Base-by-base conservation (phyloP, 805 yeast genomes). In the Candida krabiensis region DNA sequence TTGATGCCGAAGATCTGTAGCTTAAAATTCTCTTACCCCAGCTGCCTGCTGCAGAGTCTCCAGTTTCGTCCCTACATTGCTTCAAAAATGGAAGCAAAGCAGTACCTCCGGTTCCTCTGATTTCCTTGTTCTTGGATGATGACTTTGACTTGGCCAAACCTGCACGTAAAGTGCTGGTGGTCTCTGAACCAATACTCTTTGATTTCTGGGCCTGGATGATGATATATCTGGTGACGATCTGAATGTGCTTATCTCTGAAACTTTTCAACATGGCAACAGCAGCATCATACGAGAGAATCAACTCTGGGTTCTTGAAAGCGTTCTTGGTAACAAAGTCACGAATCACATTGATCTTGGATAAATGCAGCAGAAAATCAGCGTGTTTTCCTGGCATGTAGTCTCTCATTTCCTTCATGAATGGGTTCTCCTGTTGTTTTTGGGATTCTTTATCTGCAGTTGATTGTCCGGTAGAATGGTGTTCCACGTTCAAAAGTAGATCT, bases 41-140 rank as follows among this genome's bases (percentile, higher is more conserved):
- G 33, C 69, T 74, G 39, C 96, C 91, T 18, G 96, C 96, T 16
- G 96, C 96, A 9, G 89, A 79, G 52, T 85, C 93, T 29, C 96
- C 96, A 2, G 96, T 90, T 60, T 90, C 97, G 64, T 90, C 97
- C 61, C 97, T 77, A 51, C 96, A 91, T 63, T 91, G 97, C 62
- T 89, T 90, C 58, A 90, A 72, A 66, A 90, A 91, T 19, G 96
- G 96, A 41, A 90, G 74, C 53, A 90, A 70, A 1, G 95, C 81
- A 0, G 97, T 90, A 30, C 98, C 97, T 15, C 98, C 98, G 1
- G 98, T 90, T 12, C 98, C 97, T 51, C 79, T 77, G 47, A 75
- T 78, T 41, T 76, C 83, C 29, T 69, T 72, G 41, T 71, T 70
- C 35, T 44, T 43, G 16, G 34, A 39, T 50, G 45, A 38, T 69